Conservation (phyloP, 2,329 filamentous ascomycete species). For the Cladorrhinum sp. region DNA sequence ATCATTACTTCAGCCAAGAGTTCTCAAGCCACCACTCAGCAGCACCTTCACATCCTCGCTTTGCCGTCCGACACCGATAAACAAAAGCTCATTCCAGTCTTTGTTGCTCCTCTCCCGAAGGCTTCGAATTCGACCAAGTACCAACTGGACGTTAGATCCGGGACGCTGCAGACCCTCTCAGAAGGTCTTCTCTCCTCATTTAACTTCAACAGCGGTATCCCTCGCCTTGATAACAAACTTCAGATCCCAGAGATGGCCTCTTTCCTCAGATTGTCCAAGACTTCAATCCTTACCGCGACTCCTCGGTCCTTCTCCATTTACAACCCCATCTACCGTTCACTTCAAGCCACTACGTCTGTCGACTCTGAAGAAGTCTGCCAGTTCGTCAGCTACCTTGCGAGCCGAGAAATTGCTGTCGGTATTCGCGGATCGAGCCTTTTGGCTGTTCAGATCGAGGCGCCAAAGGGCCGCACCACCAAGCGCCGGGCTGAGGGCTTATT, state of each 20-base stretch:
- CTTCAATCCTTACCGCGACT: constrained; percentile 63
- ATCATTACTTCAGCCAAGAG: constrained; percentile 43
- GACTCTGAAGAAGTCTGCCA: constrained; percentile 45
- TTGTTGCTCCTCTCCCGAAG: constrained; percentile 24
- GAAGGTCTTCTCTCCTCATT: constrained; percentile 57
- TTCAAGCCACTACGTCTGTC: constrained; percentile 50
- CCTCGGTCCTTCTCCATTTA: constrained; percentile 57
- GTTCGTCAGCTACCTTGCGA: constrained; percentile 61
- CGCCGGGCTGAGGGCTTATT: constrained; percentile 60
- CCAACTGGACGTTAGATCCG: constrained; percentile 58
- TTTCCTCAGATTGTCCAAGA: constrained; percentile 64
- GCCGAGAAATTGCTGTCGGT: constrained; percentile 64
- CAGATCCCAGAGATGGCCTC: constrained; percentile 53
- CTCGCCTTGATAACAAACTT: constrained; percentile 56
- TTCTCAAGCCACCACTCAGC: constrained; percentile 26
- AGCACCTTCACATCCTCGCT: constrained; percentile 37
- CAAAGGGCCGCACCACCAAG: constrained; percentile 53
- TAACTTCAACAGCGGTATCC: constrained; percentile 57
- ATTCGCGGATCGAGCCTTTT: constrained; percentile 62
- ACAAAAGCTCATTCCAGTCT: constrained; percentile 26
- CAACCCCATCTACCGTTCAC: constrained; percentile 65
- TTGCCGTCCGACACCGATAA: constrained; percentile 22
- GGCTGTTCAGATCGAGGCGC: constrained; percentile 66
- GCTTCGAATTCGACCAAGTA: constrained; percentile 15
- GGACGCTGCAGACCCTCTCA: constrained; percentile 59